These are phyloP conservation scores for Termitomyces sp. DNA, from an alignment of 768 basidiomycete genomes.

Conservation along the genomic window DNA sequence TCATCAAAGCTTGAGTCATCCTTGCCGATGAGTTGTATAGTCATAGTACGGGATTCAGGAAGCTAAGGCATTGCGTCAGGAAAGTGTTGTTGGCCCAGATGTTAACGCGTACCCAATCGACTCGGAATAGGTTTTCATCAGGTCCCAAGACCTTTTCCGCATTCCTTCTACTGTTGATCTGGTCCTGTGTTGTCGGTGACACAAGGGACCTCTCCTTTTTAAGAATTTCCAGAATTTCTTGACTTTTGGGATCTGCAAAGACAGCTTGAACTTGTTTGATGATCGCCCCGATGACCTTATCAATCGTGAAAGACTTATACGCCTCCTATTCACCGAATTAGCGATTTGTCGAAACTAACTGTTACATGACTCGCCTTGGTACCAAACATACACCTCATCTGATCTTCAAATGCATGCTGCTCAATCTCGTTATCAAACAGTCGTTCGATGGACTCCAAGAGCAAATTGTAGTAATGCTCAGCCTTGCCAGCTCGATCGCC, in stretches of 20 bases:
- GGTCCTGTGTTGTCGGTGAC: conserved; percentile 66
- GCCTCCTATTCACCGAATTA: conserved; percentile 44
- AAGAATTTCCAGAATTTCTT: conserved; percentile 67
- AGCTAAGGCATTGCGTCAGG: conserved; percentile 35
- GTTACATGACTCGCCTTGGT: conserved; percentile 46
- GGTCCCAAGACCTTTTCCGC: conserved; percentile 70
- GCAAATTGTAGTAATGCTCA: conserved; percentile 74
- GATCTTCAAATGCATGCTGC: conserved; percentile 84
- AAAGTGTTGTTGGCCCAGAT: background rate
- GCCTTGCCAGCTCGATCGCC: conserved; percentile 41
- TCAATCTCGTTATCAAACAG: conserved; percentile 94
- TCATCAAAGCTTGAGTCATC: conserved; percentile 76
- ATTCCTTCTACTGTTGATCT: conserved; percentile 60
- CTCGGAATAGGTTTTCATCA: conserved; percentile 75
- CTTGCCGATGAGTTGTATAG: conserved; percentile 74
- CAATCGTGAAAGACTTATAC: conserved; percentile 90
- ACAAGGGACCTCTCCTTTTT: conserved; percentile 62
- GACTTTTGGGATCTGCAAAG: conserved; percentile 64
- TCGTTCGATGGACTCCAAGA: conserved; percentile 85
- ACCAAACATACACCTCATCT: conserved; percentile 85
- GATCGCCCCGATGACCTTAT: conserved; percentile 84
- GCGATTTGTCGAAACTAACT: background rate
- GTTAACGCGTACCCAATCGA: conserved; percentile 62
- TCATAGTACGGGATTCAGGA: conserved; percentile 61
- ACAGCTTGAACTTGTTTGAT: conserved; percentile 89